Evolutionary conservation across 164 flowering plant species (phyloP).

Genomic region (Vitis labrusca): DNA sequence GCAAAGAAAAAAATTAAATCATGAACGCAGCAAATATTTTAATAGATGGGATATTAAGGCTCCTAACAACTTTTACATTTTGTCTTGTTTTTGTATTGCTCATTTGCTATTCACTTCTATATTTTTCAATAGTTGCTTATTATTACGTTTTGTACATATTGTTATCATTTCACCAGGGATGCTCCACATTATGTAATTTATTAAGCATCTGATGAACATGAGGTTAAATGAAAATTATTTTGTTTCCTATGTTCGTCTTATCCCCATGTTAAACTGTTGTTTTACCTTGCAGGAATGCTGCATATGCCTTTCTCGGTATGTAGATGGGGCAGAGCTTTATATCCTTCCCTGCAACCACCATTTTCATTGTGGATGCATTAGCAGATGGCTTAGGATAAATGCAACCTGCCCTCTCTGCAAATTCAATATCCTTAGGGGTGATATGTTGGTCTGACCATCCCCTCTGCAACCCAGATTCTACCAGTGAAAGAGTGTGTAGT

Average conservation of each 20-base stretch:
- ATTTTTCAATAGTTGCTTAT: no score
- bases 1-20: no score
- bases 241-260: neutral
- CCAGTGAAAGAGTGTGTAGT: neutral
- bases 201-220: no score
- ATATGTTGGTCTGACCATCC: slow-evolving; percentile 28
- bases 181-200: no score
- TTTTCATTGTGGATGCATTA: slow-evolving; percentile 48
- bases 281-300: slow-evolving; percentile 43
- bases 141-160: no score
- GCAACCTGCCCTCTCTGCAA: slow-evolving; percentile 68
- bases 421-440: slow-evolving; percentile 32
- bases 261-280: neutral
- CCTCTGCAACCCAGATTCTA: neutral
- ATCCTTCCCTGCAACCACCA: slow-evolving; percentile 56
- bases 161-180: no score
- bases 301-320: slow-evolving; percentile 47
- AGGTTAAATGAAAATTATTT: neutral
- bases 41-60: no score
- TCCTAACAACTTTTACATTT: no score
- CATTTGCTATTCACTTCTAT: no score
- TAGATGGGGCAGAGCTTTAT: slow-evolving; percentile 39
- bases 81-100: no score
- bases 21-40: no score
- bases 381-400: slow-evolving; percentile 51